Percentiles rank a stretch among this genome's conserved stretches.
Conservation (phyloP, 1,284 basidiomycete species). For the Mrakiaceae sp. region DNA sequence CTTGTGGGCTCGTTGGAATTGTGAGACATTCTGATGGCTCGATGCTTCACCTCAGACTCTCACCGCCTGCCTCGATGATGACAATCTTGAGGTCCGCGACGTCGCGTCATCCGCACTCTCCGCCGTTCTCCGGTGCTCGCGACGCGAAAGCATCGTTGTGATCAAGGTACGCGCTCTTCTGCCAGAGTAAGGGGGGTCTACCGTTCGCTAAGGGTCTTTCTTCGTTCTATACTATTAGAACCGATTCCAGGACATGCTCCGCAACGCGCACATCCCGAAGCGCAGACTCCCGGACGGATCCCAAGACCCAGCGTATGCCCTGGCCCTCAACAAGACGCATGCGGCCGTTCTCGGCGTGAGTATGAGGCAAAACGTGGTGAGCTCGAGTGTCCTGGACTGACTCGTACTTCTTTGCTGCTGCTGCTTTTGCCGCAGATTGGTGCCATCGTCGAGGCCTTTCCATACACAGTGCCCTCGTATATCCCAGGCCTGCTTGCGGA, state of each 20-base stretch:
- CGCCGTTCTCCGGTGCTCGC: constrained; percentile 84
- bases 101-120: constrained; percentile 73
- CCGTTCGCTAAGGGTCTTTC: too few species aligned
- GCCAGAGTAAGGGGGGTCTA: too few species aligned
- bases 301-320: constrained; percentile 53
- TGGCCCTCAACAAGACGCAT: constrained; percentile 65
- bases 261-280: constrained; percentile 54
- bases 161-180: constrained; percentile 50
- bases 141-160: constrained; percentile 73
- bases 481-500: constrained; percentile 55
- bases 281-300: constrained; percentile 46
- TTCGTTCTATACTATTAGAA: constrained; percentile 42
- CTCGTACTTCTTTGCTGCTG: too few species aligned
- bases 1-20: too few species aligned
- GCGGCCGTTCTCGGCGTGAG: constrained; percentile 72
- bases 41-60: constrained; percentile 36
- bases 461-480: constrained; percentile 49
- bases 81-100: constrained; percentile 87
- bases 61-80: constrained; percentile 70
- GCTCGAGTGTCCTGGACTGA: too few species aligned
- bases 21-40: not conserved
- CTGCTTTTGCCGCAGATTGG: not conserved
- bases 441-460: constrained; percentile 41
- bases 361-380: too few species aligned
- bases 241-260: constrained; percentile 58